phyloP scores from a whole-genome alignment of 331 rosid genomes.

The Quercus lobata region DNA sequence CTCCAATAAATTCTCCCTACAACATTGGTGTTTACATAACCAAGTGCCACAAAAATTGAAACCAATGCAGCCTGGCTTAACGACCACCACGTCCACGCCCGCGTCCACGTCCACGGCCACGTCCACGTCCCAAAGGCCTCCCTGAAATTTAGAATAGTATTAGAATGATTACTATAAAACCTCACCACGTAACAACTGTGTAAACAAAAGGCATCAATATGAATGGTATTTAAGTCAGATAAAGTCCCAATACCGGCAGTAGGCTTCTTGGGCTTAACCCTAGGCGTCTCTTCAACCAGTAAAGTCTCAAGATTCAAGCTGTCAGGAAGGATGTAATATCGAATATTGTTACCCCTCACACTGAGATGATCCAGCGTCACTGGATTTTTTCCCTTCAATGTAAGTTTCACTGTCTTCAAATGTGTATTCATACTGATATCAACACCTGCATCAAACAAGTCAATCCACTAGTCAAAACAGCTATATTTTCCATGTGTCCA shows the following conservation, averaged over 20 bases:
- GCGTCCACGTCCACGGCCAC: slow-evolving; percentile 93
- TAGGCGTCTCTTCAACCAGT: slow-evolving; percentile 92
- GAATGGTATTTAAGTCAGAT: not conserved
- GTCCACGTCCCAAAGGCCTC: slow-evolving; percentile 81
- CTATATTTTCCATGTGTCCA: slow-evolving; percentile 2
- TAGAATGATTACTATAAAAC: slow-evolving; percentile 7
- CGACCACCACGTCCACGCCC: slow-evolving; percentile 99
- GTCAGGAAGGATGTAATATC: slow-evolving; percentile 96
- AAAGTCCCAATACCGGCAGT: slow-evolving; percentile 68
- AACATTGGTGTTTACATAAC: slow-evolving; percentile 41
- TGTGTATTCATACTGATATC: slow-evolving; percentile 99
- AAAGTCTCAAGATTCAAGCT: slow-evolving; percentile 98
- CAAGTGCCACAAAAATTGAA: slow-evolving; percentile 34
- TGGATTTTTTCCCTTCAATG: slow-evolving; percentile 94
- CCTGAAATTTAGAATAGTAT: slow-evolving; percentile 46
- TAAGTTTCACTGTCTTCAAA: slow-evolving; percentile 91
- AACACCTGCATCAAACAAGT: slow-evolving; percentile 59
- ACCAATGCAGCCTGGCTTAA: slow-evolving; percentile 25
- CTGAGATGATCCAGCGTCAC: slow-evolving; percentile 97
- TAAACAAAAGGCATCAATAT: not conserved
- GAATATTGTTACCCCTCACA: slow-evolving; percentile 93
- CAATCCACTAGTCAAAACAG: slow-evolving; percentile 25
- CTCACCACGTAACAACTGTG: not conserved
- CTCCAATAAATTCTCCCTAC: slow-evolving; percentile 36
- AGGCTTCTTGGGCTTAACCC: slow-evolving; percentile 98